Evolutionary conservation across 352 stramenopile species (phyloP), one percentile per base, ranked within the genome.

Genomic region (Pseudoperonospora humuli): DNA sequence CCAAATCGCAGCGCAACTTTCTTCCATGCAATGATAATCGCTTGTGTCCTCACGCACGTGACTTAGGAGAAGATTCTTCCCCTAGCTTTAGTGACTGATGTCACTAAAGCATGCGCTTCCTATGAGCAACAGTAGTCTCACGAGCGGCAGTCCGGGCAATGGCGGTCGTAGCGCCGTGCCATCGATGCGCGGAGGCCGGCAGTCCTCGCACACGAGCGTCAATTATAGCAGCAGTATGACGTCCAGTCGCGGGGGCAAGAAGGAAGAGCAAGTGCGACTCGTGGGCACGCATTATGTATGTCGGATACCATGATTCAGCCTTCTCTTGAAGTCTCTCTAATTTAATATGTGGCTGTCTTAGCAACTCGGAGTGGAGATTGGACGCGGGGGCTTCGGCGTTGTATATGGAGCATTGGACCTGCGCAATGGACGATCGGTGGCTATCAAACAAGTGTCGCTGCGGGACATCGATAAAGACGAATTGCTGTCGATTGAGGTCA

Each of bases 351-450:
- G 45, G n/a, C n/a, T n/a, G n/a, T n/a, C n/a, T n/a, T 28, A 96
- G 75, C 86, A 95, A 89, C 55, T 96, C 5, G 89, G 89, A 1
- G 68, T 76, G 3, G 84, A 97, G 57, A 96, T 97, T 35, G 90
- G 90, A 0, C 82, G 84, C 8, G 90, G 90, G 11, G 90, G 88
- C 33, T 97, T 96, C 50, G 86, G 85, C 13, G 63, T 88, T 15
- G 89, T 97, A 24, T 96, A 83, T 50, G 68, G 77, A n/a, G 90
- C 86, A 11, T 60, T 96, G 39, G 80, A 93, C 45, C 60, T 91
- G 48, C 74, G 76, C 15, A 89, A 85, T 39, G 82, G 71, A 13
- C 77, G 77, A 24, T 92, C 77, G 5, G 80, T 94, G 21, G 82
- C 82, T 13, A 90, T 94, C 29, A 94, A 94, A 45, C 80, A 93